A percentile compares a stretch with the other conserved stretches of the same genome.
Evolutionary conservation across 2,329 filamentous ascomycete genomes (phyloP).

Genomic region (Fusarium equiseti): DNA sequence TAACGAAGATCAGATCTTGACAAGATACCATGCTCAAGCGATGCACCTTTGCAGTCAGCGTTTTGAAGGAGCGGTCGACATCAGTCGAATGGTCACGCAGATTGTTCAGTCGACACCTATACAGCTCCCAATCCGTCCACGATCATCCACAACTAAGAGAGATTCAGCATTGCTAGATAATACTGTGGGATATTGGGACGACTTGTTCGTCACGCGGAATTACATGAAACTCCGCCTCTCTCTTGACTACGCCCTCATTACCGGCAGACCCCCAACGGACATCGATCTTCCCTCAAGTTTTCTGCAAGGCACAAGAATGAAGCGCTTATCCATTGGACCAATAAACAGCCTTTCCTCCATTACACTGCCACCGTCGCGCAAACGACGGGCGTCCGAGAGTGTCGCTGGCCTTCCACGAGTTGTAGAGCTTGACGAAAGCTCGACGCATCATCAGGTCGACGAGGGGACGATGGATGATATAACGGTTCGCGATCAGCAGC

Average conservation of each 20-base stretch:
- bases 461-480: rapidly evolving
- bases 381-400: conserved; percentile 11
- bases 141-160: rapidly evolving
- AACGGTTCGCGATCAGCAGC: not conserved
- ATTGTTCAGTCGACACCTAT: conserved; percentile 19
- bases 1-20: rapidly evolving
- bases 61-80: conserved; percentile 7
- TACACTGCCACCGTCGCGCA: not conserved
- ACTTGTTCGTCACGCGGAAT: conserved; percentile 10
- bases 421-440: not conserved
- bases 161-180: rapidly evolving
- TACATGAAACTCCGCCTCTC: conserved; percentile 21
- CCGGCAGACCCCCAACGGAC: not conserved
- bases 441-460: too few species aligned
- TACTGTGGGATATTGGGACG: not conserved
- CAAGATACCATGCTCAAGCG: conserved; percentile 14
- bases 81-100: conserved; percentile 24
- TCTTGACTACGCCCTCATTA: conserved; percentile 14
- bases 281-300: not conserved
- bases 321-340: not conserved
- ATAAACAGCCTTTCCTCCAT: not conserved
- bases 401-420: not conserved
- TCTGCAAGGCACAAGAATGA: not conserved
- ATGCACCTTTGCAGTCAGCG: conserved; percentile 23
- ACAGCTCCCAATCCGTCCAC: not conserved